Evolutionary conservation across 805 yeast genomes (phyloP), one percentile per base, ranked within the genome.

Genomic region (Yamadazyma endophytica): DNA sequence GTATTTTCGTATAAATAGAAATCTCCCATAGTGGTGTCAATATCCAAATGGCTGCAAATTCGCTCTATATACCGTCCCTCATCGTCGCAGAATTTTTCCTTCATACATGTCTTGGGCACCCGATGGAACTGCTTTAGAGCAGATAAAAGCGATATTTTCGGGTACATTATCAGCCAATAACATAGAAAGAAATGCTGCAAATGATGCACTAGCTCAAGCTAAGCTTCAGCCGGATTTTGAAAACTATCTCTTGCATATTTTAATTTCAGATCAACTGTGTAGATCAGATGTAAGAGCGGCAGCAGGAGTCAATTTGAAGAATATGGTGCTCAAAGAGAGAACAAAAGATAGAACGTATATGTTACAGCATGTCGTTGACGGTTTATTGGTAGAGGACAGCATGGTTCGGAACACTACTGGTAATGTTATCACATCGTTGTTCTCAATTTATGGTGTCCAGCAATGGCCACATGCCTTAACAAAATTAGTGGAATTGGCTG

Each of bases 351-450:
- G 69, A 31, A 48, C 52, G 31, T 58, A 55, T 40, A 43, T 67
- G n/a, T 47, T 63, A 29, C 64, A 55, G 7, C 68, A 73, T 44
- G 64, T 80, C 21, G 64, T 43, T 46, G 55, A 40, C 67, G 87
- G 86, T 2, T 63, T 87, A 26, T 46, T 72, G 19, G 82, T 73
- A 38, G 44, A 58, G 1, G 73, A 73, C 32, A 54, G 61, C n/a
- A 61, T 85, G 43, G 83, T 90, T 17, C 73, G 95, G 39, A 87
- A 84, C 50, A 85, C 90, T 38, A 81, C 96, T 5, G 96, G 97
- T 23, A 88, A 81, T 49, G 95, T 88, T 29, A 78, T 90, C 31
- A 84, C 97, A 2, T 72, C 96, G 0, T 58, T 92, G 18, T 82
- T 88, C 44, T 68, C 82, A 2, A 65, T 75, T 7, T 69, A 74